Conservation (phyloP, 2,329 filamentous ascomycete species). For the Capronia coronata region DNA sequence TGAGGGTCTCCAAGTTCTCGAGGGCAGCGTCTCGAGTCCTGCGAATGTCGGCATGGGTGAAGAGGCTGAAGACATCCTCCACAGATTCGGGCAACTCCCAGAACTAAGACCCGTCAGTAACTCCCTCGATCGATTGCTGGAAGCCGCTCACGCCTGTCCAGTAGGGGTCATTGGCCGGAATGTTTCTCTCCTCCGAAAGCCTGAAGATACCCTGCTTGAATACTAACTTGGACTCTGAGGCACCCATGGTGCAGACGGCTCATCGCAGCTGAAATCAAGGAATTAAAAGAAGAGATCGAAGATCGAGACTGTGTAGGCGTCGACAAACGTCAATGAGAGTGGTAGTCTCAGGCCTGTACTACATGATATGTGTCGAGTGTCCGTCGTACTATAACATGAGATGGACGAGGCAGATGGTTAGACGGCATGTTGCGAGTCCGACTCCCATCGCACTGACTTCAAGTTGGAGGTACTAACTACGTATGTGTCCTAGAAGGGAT, state of each 20-base stretch:
- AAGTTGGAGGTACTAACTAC: neutral
- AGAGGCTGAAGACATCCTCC: constrained; percentile 94
- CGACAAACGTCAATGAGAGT: neutral
- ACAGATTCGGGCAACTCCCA: constrained; percentile 94
- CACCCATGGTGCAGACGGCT: constrained; percentile 63
- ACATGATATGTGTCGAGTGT: neutral
- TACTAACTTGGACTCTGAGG: constrained; percentile 95
- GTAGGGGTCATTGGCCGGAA: constrained; percentile 80
- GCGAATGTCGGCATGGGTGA: constrained; percentile 80
- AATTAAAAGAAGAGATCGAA: neutral
- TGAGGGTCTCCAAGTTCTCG: constrained; percentile 82
- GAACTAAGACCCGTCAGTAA: constrained; percentile 56
- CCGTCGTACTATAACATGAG: neutral
- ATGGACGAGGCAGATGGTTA: too few relatives aligned
- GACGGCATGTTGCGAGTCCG: too few relatives aligned
- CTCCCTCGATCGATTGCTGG: neutral
- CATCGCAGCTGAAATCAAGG: constrained; percentile 13
- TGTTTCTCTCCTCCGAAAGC: constrained; percentile 83
- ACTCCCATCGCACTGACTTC: too few relatives aligned
- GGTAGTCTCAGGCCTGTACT: neutral
- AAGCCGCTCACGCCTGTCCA: constrained; percentile 71
- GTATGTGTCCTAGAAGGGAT: neutral
- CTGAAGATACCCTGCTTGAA: constrained; percentile 98
- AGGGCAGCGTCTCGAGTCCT: constrained; percentile 77
- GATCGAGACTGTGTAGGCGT: neutral